Evolutionary conservation across 352 stramenopile species (phyloP).

Genomic region (Phytopythium boreale): DNA sequence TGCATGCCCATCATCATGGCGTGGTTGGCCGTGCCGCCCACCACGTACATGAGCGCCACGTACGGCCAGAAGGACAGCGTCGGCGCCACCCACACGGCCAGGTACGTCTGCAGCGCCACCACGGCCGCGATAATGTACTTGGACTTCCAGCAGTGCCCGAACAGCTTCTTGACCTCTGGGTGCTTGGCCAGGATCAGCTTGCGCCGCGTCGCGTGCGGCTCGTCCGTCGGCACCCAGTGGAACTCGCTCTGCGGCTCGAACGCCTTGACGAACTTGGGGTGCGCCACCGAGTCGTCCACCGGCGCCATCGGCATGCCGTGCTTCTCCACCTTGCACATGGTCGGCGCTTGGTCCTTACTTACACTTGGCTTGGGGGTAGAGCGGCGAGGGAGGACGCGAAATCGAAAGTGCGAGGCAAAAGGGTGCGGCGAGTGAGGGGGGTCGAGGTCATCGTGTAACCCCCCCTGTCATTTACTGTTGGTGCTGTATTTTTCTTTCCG

Average conservation of each 20-base stretch:
- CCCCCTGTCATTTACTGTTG: not conserved
- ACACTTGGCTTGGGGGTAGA: not conserved
- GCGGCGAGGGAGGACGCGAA: not conserved
- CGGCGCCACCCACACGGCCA: conserved; percentile 57
- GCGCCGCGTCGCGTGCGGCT: conserved; percentile 85
- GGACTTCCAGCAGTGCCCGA: conserved; percentile 78
- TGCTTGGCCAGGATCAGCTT: conserved; percentile 87
- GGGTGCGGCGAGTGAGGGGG: too few relatives aligned
- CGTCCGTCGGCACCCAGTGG: conserved; percentile 79
- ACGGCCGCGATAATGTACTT: conserved; percentile 84
- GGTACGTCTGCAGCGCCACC: conserved; percentile 80
- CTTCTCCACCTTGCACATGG: conserved; percentile 51
- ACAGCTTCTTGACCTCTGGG: conserved; percentile 89
- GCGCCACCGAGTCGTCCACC: conserved; percentile 32
- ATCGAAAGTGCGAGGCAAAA: not conserved
- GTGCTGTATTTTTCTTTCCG: not conserved
- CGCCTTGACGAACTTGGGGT: conserved; percentile 45
- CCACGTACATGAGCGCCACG: conserved; percentile 71
- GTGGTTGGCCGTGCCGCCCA: conserved; percentile 93
- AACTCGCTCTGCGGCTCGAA: conserved; percentile 63
- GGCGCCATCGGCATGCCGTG: conserved; percentile 28
- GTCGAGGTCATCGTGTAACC: not conserved
- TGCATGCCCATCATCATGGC: conserved; percentile 95
- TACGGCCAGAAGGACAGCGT: conserved; percentile 62
- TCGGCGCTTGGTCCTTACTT: conserved; percentile 8